Evolutionary conservation across 306 rosid species (phyloP), one percentile per base, ranked within the genome.

Genomic region (Prosopis cineraria): DNA sequence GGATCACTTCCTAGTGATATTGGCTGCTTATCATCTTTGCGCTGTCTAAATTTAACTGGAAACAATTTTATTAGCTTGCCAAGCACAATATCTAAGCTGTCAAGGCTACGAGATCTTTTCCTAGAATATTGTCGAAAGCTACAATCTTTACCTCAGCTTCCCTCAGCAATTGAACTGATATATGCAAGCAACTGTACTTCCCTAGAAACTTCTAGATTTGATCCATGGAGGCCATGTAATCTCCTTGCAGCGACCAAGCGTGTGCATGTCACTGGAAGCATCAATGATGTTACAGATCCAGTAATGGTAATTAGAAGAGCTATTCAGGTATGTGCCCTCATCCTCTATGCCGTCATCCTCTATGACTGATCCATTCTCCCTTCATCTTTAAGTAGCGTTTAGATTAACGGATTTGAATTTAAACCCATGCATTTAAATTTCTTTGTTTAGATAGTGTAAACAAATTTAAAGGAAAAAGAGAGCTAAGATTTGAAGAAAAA

Each of bases 121-220:
- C 33, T 63, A 2, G 34, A 75, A 13, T 22, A 3, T 37, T 66
- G 71, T n/a, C 48, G 2, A 25, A 66, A 4, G n/a, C 50, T 66
- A 31, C 50, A 39, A 66, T 37, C 41, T n/a, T 63, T 75, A 70
- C 36, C 79, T 31, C 39, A 29, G 29, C 47, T 75, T 31, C 72
- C 79, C 0, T 20, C 1, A 0, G 45, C n/a, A 20, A 45, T 29
- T n/a, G 47, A 30, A 43, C 4, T 7, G 0, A 17, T 75, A 45
- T 7, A 20, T 27, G 79, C 79, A 44, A 9, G 59, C 19, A 40
- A 64, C n/a, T 75, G 71, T 63, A 2, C 36, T 62, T 36, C 70
- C n/a, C 27, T 75, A 1, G 71, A 66, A 66, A 66, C 31, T 37
- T 37, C 71, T 10, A 39, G 27, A 39, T 37, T 66, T 12, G 12